A percentile compares a stretch with the other conserved stretches of the same genome.
Conservation (phyloP, 116 monocot species). For the Posidonia oceanica region DNA sequence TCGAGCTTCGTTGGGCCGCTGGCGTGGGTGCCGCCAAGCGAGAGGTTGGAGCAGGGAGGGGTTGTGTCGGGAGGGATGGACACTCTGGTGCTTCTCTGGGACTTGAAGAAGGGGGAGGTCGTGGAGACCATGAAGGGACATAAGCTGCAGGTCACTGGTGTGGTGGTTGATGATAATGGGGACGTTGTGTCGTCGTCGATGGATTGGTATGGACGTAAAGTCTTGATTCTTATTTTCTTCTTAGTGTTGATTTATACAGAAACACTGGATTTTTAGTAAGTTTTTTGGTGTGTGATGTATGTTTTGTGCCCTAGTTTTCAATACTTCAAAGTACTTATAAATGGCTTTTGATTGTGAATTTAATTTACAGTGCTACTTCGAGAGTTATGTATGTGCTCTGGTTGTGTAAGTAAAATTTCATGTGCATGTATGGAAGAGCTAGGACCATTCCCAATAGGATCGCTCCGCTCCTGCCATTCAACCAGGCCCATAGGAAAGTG, state of each 20-base stretch:
- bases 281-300: too few relatives aligned
- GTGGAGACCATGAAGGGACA: constrained; percentile 79
- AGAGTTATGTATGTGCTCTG: too few relatives aligned
- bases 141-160: constrained; percentile 61
- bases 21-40: constrained; percentile 69
- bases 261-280: background rate
- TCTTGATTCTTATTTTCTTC: background rate
- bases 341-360: too few relatives aligned
- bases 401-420: too few relatives aligned
- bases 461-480: too few relatives aligned
- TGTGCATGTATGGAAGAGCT: too few relatives aligned
- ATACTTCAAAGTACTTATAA: too few relatives aligned
- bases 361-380: too few relatives aligned
- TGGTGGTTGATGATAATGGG: constrained; percentile 56
- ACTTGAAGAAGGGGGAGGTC: constrained; percentile 40
- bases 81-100: constrained; percentile 68
- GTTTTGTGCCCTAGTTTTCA: too few relatives aligned
- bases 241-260: background rate
- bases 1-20: constrained; percentile 88
- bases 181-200: constrained; percentile 80
- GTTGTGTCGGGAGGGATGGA: constrained; percentile 95
- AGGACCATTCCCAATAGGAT: too few relatives aligned
- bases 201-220: constrained; percentile 44
- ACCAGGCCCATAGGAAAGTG: too few relatives aligned
- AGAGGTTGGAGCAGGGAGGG: constrained; percentile 57